Evolutionary conservation across 176 grass and related monocot genomes (phyloP).

Genomic region (maize (Zea mays)): DNA sequence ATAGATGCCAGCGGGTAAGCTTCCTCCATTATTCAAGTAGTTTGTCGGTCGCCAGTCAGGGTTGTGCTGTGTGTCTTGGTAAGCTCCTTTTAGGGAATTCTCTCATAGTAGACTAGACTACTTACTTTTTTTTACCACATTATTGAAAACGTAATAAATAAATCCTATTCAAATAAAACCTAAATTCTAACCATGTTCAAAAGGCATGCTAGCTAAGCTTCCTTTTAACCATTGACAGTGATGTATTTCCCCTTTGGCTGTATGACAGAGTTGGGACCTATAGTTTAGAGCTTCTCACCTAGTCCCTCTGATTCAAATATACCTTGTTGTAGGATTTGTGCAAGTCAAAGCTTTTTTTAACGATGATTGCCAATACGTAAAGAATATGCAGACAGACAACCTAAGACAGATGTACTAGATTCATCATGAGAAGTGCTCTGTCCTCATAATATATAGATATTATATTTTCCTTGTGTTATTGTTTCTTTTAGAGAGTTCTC

Average conservation of each 20-base stretch:
- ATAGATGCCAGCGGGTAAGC: slow-evolving; percentile 64
- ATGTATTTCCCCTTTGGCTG: slow-evolving; percentile 25
- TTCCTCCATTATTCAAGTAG: neutral
- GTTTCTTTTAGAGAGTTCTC: neutral
- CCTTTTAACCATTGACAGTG: neutral
- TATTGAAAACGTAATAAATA: neutral
- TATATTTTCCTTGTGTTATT: neutral
- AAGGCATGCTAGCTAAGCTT: neutral
- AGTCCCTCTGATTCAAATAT: neutral
- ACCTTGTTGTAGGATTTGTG: neutral
- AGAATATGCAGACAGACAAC: neutral
- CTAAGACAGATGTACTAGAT: neutral
- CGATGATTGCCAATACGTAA: neutral
- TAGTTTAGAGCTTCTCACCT: neutral
- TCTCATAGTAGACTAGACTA: neutral
- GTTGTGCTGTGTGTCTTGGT: neutral
- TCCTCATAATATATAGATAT: neutral
- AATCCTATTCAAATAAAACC: neutral
- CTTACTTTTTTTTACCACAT: neutral
- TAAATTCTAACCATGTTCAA: neutral
- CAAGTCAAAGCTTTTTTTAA: neutral
- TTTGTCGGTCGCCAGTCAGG: slow-evolving; percentile 10
- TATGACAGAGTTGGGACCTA: slow-evolving; percentile 4
- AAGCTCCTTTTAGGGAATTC: slow-evolving; percentile 1
- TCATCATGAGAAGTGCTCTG: neutral